A percentile compares a stretch with the other conserved stretches of the same genome.
phyloP scores from a whole-genome alignment of 768 basidiomycete species.

The Gyrodon lividus region DNA sequence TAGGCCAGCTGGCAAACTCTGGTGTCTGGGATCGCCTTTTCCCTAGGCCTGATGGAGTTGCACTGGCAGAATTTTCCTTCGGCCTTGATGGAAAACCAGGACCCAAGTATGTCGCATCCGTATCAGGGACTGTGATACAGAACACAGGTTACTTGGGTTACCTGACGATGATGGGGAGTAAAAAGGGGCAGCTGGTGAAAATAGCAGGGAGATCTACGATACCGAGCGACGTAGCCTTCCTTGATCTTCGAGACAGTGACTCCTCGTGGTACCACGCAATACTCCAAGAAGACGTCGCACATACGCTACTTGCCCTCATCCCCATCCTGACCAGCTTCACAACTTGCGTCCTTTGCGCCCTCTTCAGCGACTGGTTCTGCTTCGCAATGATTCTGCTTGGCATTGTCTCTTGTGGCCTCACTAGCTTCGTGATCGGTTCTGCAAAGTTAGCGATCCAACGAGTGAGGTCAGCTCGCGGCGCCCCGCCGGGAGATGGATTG shows the following conservation, averaged over 20 bases:
- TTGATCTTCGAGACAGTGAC: constrained; percentile 7
- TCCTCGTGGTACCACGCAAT: constrained; percentile 7
- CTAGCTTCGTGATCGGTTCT: constrained; percentile 25
- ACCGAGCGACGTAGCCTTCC: constrained; percentile 14
- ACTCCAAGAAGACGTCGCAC: constrained; percentile 1
- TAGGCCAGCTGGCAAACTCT: constrained; percentile 27
- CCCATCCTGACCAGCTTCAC: constrained; percentile 23
- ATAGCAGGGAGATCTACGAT: constrained; percentile 22
- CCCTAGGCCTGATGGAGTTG: constrained; percentile 16
- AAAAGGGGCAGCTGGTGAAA: constrained; percentile 1
- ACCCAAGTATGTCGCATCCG: constrained; percentile 26
- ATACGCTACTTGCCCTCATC: constrained; percentile 13
- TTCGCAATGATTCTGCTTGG: constrained; percentile 33
- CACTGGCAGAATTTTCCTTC: constrained; percentile 19
- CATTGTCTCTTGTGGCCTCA: constrained; percentile 27
- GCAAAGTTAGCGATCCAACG: constrained; percentile 21
- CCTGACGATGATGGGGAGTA: constrained; percentile 17
- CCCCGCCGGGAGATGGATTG: constrained; percentile 27
- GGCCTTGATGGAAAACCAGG: constrained; percentile 29
- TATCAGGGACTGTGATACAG: constrained; percentile 22
- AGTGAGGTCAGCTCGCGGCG: constrained; percentile 14
- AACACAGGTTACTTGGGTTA: constrained; percentile 24
- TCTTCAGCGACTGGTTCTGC: constrained; percentile 30
- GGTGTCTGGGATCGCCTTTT: constrained; percentile 28
- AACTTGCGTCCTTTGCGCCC: constrained; percentile 21